Percentiles rank a stretch among this genome's conserved stretches.
Evolutionary conservation across 345 rosid genomes (phyloP).

Genomic region (Trapa incisa): DNA sequence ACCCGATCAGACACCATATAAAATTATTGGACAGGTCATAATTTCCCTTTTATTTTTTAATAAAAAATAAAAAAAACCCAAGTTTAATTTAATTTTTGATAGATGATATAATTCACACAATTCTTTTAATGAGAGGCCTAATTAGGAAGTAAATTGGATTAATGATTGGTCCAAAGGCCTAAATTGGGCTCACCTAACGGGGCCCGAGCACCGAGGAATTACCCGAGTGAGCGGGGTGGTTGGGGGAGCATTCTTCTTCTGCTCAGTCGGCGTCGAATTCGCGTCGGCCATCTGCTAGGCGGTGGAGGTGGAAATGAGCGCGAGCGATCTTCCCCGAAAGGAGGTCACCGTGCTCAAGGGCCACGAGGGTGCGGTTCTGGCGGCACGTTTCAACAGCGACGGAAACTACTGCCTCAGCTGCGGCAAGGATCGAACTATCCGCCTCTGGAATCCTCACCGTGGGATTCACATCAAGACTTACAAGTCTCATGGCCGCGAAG

Average conservation of each 20-base stretch:
- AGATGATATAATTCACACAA: too few relatives aligned
- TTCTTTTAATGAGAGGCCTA: too few relatives aligned
- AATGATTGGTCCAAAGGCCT: too few relatives aligned
- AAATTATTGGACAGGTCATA: too few relatives aligned
- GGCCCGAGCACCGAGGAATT: neutral
- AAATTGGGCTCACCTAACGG: neutral
- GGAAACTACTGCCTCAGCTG: constrained; percentile 89
- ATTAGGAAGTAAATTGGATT: too few relatives aligned
- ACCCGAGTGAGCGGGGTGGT: neutral
- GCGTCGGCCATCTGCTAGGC: constrained; percentile 1
- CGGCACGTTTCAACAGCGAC: constrained; percentile 81
- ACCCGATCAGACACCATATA: too few relatives aligned
- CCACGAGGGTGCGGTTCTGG: constrained; percentile 74
- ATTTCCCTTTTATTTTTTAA: too few relatives aligned
- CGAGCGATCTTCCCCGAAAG: constrained; percentile 42
- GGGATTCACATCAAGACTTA: constrained; percentile 89
- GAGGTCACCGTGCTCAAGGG: constrained; percentile 60
- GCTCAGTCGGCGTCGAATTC: neutral
- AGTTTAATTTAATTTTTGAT: too few relatives aligned
- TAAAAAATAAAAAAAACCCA: too few relatives aligned
- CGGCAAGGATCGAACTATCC: constrained; percentile 95
- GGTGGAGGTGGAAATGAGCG: constrained; percentile 26
- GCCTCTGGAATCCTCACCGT: constrained; percentile 97
- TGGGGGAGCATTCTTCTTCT: neutral
- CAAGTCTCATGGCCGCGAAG: constrained; percentile 94